Evolutionary conservation across 805 yeast genomes (phyloP).

Genomic region (Metschnikowia kunwiensis): DNA sequence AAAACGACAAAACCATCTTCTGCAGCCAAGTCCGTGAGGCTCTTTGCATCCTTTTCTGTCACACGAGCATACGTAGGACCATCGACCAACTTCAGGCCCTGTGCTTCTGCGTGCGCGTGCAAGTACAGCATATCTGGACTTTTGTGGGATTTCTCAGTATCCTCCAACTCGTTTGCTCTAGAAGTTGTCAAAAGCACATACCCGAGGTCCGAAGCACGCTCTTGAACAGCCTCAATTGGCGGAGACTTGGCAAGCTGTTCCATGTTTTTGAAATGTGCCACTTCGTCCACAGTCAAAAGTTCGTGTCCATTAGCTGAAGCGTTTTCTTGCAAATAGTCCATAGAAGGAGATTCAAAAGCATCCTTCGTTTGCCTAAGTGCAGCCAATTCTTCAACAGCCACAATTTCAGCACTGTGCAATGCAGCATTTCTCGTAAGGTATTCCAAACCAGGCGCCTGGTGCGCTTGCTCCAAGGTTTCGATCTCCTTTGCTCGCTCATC

Average conservation of each 20-base stretch:
- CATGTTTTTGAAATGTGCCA: constrained; percentile 2
- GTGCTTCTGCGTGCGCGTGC: background rate
- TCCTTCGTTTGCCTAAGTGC: constrained; percentile 3
- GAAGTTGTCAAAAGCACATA: constrained; percentile 19
- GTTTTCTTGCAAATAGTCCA: constrained; percentile 13
- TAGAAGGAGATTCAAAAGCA: constrained; percentile 5
- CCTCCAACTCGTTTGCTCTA: constrained; percentile 4
- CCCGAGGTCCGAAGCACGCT: constrained; percentile 25
- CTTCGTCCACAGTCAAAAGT: constrained; percentile 6
- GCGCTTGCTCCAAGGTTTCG: constrained; percentile 2
- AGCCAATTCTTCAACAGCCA: constrained; percentile 4
- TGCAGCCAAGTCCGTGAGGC: constrained; percentile 9
- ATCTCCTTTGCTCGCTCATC: constrained; percentile 5
- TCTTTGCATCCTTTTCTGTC: constrained; percentile 3
- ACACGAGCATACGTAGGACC: background rate
- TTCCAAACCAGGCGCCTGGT: constrained; percentile 5
- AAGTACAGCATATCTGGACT: constrained; percentile 10
- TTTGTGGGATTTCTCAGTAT: constrained; percentile 2
- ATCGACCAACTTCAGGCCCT: constrained; percentile 6
- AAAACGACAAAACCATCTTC: constrained; percentile 9
- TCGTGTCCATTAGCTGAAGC: constrained; percentile 4
- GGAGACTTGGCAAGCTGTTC: constrained; percentile 14
- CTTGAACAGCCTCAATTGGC: constrained; percentile 19
- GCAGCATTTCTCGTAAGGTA: constrained; percentile 7
- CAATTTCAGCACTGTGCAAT: constrained; percentile 1